phyloP scores from a whole-genome alignment of 2,329 filamentous ascomycete species.

The Penicillium psychrosexuale region DNA sequence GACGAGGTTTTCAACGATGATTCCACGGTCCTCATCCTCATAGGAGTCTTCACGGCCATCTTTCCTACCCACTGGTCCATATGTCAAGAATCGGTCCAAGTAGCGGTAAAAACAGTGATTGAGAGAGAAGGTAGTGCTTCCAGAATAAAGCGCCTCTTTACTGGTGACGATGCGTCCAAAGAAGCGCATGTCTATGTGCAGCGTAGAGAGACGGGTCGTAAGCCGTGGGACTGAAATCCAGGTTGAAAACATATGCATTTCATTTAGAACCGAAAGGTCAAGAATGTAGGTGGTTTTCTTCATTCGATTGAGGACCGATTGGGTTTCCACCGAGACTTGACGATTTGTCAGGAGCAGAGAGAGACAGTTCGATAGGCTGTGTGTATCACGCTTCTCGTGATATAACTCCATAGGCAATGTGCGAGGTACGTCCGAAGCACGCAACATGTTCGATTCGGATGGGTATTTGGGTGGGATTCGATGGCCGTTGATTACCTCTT shows the following conservation, averaged over 20 bases:
- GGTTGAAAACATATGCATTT: background rate
- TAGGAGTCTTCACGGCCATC: background rate
- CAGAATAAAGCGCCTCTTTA: background rate
- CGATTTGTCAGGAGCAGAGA: background rate
- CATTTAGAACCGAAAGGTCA: background rate
- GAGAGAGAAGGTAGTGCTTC: too few relatives aligned
- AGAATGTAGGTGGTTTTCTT: background rate
- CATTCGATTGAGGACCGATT: background rate
- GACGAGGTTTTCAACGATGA: background rate
- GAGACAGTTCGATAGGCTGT: background rate
- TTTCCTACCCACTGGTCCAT: background rate
- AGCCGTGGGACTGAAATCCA: background rate
- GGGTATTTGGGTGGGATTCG: background rate
- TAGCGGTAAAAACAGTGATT: background rate
- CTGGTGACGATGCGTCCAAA: background rate
- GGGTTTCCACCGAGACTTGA: background rate
- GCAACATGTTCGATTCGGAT: background rate
- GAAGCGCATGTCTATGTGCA: background rate
- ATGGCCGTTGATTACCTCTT: background rate
- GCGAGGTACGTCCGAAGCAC: background rate
- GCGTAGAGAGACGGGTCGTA: background rate
- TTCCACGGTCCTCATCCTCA: background rate
- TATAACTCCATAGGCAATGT: accelerated
- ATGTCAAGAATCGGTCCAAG: background rate
- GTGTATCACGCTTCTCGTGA: background rate